Evolutionary conservation across 768 basidiomycete genomes (phyloP).

Genomic region (Cytidiella melzeri): DNA sequence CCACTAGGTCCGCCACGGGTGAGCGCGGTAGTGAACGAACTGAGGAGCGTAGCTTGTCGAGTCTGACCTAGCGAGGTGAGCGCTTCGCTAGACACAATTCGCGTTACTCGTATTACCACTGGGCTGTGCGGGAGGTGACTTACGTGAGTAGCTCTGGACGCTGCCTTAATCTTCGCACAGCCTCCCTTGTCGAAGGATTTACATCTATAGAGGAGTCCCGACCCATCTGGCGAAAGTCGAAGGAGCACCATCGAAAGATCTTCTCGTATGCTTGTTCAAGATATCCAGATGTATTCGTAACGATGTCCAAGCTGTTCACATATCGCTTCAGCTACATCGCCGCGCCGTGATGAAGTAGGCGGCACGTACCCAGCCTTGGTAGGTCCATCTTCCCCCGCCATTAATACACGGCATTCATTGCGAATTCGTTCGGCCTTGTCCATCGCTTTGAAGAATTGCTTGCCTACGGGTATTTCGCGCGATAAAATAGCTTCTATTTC

Average conservation of each 20-base stretch:
- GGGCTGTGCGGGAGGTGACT: conserved; percentile 13
- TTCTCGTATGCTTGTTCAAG: conserved; percentile 91
- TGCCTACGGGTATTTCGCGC: conserved; percentile 69
- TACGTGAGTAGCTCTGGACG: conserved; percentile 77
- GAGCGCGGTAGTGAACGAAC: conserved; percentile 80
- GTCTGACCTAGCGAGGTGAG: conserved; percentile 72
- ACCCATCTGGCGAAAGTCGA: conserved; percentile 78
- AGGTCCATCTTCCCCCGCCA: conserved; percentile 79
- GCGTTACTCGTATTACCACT: conserved; percentile 19
- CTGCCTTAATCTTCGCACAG: conserved; percentile 64
- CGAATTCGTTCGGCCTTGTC: conserved; percentile 81
- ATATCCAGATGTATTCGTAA: conserved; percentile 72
- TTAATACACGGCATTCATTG: conserved; percentile 77
- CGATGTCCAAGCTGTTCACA: conserved; percentile 71
- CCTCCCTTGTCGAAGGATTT: conserved; percentile 56
- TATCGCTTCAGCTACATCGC: too few relatives aligned
- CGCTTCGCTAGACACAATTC: conserved; percentile 50
- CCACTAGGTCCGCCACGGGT: conserved; percentile 85
- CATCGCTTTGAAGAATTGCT: conserved; percentile 78
- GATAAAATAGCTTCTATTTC: conserved; percentile 75
- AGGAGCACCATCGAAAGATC: conserved; percentile 76
- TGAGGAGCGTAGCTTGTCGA: conserved; percentile 73
- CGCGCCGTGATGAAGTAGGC: too few relatives aligned
- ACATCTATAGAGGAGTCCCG: conserved; percentile 73
- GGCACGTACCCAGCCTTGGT: conserved; percentile 63